Base-by-base conservation (phyloP, 208 protist species). In the Herpetomonas samuelpessoai region DNA sequence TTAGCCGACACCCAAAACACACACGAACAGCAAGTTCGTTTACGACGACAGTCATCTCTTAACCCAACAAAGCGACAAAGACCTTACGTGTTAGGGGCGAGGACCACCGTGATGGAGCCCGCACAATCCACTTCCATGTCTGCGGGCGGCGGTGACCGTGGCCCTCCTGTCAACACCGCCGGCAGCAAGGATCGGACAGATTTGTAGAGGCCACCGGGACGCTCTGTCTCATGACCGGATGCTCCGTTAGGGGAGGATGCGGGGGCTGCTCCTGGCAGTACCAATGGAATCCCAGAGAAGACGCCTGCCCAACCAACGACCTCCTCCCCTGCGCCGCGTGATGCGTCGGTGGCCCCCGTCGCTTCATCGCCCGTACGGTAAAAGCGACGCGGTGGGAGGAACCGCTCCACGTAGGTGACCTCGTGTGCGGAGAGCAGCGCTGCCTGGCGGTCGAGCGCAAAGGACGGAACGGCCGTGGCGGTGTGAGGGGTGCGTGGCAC, bases 281-380 rank as follows among this genome's bases (percentile, higher is more conserved):
- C 38, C 24, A 91, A 19, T 0, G 72, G 76, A 6, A 91, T 52
- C 16, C 39, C 56, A 0, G 66, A 51, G 44, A 75, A 76, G 9
- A 79, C 59, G 3, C 69, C 71, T 0, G 76, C 46, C 83, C 83
- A 91, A 3, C 83, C 83, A 0, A 86, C 46, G 19, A 85, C 61
- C 55, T 85, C 79, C 0, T 24, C 25, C 30, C 54, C 71, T 21
- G 3, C 49, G 53, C 30, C 29, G 62, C 24, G 54, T 57, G 48
- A 26, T n/a, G 18, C 56, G 21, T 52, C 57, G 14, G 70, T 68
- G 10, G 61, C 46, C 48, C 59, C 57, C 48, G 68, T 66, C 12
- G 76, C 49, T 19, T 67, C 62, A 26, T n/a, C n/a, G n/a, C n/a
- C n/a, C n/a, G n/a, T n/a, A n/a, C n/a, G n/a, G n/a, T 76, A 65